phyloP scores from a whole-genome alignment of 495 filamentous ascomycete genomes.

The Xylaria curta region DNA sequence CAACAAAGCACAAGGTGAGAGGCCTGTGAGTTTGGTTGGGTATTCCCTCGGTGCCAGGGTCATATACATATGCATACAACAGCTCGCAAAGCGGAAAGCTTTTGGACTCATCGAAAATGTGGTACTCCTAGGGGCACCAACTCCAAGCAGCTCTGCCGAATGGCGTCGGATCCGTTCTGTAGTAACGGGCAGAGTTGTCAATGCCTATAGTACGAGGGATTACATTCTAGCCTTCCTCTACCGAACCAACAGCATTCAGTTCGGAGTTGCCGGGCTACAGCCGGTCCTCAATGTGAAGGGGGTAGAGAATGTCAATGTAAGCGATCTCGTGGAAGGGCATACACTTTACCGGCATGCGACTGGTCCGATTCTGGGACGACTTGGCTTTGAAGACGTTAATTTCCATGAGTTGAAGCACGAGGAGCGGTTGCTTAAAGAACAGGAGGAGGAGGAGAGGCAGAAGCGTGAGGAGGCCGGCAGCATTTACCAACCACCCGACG shows the following conservation, averaged over 20 bases:
- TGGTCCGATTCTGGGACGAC: conserved; percentile 61
- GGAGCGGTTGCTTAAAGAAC: conserved; percentile 43
- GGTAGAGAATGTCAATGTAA: conserved; percentile 66
- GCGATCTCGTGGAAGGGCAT: conserved; percentile 63
- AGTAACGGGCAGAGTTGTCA: conserved; percentile 62
- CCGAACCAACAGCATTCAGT: conserved; percentile 61
- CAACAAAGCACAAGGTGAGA: conserved; percentile 88
- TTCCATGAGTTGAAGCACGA: conserved; percentile 52
- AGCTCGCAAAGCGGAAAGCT: conserved; percentile 74
- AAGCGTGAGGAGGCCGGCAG: conserved; percentile 37
- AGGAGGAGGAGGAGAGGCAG: conserved; percentile 51
- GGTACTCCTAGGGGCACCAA: conserved; percentile 84
- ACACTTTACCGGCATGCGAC: conserved; percentile 62
- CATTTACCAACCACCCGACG: conserved; percentile 1
- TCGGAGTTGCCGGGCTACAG: conserved; percentile 64
- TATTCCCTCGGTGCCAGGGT: conserved; percentile 91
- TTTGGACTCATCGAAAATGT: conserved; percentile 89
- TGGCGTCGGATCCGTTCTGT: conserved; percentile 65
- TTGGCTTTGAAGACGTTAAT: conserved; percentile 65
- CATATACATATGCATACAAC: conserved; percentile 81
- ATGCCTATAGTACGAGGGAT: conserved; percentile 66
- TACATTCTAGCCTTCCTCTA: conserved; percentile 67
- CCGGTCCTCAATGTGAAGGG: conserved; percentile 59
- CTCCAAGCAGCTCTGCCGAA: conserved; percentile 60
- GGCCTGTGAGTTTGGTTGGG: conserved; percentile 86